Percentiles rank a stretch among this genome's conserved stretches.
phyloP scores from a whole-genome alignment of 2,329 filamentous ascomycete species.

The Penicillium sp. region DNA sequence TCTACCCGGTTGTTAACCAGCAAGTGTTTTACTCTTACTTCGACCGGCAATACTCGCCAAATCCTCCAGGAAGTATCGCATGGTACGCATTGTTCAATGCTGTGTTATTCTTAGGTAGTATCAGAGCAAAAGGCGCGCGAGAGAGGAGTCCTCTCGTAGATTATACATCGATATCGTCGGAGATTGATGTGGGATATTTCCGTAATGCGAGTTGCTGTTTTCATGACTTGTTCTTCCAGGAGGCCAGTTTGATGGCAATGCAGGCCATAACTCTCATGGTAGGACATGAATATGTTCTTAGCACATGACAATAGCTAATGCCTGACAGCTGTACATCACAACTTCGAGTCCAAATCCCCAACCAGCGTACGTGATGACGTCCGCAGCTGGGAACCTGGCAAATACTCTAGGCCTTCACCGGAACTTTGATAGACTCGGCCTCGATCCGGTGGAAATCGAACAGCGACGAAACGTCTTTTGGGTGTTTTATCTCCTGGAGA shows the following conservation, averaged over 20 bases:
- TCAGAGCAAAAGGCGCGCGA: conserved; percentile 6
- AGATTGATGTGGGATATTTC: conserved; percentile 4
- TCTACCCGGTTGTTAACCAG: conserved; percentile 1
- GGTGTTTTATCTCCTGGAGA: conserved; percentile 9
- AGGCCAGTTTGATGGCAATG: conserved; percentile 6
- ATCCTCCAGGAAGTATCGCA: not conserved
- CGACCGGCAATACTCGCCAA: conserved; percentile 1
- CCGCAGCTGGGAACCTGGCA: not conserved
- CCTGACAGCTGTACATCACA: conserved; percentile 7
- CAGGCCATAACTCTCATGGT: conserved; percentile 8
- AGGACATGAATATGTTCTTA: not conserved
- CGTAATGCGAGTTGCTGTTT: conserved; percentile 8
- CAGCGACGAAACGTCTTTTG: conserved; percentile 11
- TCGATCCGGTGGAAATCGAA: conserved; percentile 3
- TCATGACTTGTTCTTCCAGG: conserved; percentile 1
- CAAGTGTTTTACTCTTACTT: not conserved
- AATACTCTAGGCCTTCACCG: conserved; percentile 8
- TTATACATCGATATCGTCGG: conserved; percentile 2
- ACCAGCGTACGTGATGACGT: not conserved
- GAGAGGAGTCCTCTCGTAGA: conserved; percentile 6
- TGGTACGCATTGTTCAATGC: conserved; percentile 9
- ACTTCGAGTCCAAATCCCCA: conserved; percentile 9
- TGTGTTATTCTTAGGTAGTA: conserved; percentile 4
- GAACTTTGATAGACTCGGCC: not conserved
- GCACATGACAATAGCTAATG: not conserved